These are phyloP conservation scores for Urtica urens DNA, from an alignment of 306 rosid species.

Conservation along the genomic window DNA sequence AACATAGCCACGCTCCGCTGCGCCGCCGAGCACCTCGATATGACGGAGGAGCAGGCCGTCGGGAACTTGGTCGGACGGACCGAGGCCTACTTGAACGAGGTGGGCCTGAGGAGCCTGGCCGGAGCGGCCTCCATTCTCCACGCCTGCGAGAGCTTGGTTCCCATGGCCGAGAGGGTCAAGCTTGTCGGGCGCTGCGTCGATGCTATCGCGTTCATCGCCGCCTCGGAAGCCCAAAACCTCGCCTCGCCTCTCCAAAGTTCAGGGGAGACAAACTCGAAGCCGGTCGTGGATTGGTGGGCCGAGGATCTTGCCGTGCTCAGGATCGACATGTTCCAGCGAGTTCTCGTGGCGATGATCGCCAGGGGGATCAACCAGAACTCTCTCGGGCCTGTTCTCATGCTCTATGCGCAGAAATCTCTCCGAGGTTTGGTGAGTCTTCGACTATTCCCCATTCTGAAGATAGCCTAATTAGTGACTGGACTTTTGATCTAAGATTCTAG, in stretches of 20 bases:
- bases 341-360: constrained; percentile 86
- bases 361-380: constrained; percentile 83
- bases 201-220: constrained; percentile 64
- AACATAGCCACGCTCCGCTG: constrained; percentile 76
- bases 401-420: constrained; percentile 93
- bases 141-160: constrained; percentile 52
- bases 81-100: constrained; percentile 75
- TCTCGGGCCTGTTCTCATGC: constrained; percentile 83
- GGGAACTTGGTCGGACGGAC: constrained; percentile 72
- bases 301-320: constrained; percentile 81
- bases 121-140: constrained; percentile 68
- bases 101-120: constrained; percentile 56
- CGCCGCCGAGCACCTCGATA: constrained; percentile 78
- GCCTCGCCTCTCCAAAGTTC: constrained; percentile 25
- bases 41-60: constrained; percentile 79
- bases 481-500: too few species aligned
- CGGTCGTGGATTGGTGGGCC: constrained; percentile 93
- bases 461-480: too few species aligned
- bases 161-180: constrained; percentile 63
- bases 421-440: constrained; percentile 93
- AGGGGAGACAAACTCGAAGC: constrained; percentile 22
- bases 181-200: constrained; percentile 71
- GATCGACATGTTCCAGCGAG: constrained; percentile 85
- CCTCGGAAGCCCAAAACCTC: constrained; percentile 64
- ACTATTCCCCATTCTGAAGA: constrained; percentile 30